phyloP scores from a whole-genome alignment of 2,329 filamentous ascomycete genomes.

The Phaeophleospora eucalypticola region DNA sequence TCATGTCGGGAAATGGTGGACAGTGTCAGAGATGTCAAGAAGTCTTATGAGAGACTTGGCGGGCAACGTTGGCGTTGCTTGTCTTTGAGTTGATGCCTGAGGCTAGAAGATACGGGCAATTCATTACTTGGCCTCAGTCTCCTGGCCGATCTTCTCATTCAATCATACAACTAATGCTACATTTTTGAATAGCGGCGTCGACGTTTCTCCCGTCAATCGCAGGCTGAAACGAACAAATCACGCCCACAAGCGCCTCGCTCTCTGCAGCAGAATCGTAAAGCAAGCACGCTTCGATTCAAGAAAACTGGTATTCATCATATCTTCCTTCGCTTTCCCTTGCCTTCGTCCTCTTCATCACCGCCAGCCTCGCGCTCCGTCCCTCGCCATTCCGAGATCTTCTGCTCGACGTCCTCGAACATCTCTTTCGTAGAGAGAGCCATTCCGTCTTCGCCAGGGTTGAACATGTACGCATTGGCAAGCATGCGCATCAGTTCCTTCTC shows the following conservation, averaged over 20 bases:
- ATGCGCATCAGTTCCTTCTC: constrained; percentile 93
- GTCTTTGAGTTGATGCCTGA: not conserved
- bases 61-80: not conserved
- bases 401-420: constrained; percentile 86
- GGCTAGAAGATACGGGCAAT: too few species aligned
- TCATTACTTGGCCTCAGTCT: too few species aligned
- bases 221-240: not conserved
- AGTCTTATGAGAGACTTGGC: not conserved
- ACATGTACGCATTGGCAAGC: constrained; percentile 99
- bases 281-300: not conserved
- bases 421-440: constrained; percentile 82
- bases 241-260: constrained; percentile 2
- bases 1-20: not conserved
- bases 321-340: constrained; percentile 25
- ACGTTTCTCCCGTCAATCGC: too few species aligned
- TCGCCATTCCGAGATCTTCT: constrained; percentile 69
- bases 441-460: constrained; percentile 86
- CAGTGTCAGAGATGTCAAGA: too few species aligned
- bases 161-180: not conserved
- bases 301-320: constrained; percentile 5
- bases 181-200: not conserved
- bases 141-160: too few species aligned
- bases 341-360: constrained; percentile 28
- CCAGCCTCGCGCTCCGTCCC: constrained; percentile 56
- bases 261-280: constrained; percentile 2